Base-by-base conservation (phyloP, 2,329 filamentous ascomycete species). In the Sporothrix brasiliensis region DNA sequence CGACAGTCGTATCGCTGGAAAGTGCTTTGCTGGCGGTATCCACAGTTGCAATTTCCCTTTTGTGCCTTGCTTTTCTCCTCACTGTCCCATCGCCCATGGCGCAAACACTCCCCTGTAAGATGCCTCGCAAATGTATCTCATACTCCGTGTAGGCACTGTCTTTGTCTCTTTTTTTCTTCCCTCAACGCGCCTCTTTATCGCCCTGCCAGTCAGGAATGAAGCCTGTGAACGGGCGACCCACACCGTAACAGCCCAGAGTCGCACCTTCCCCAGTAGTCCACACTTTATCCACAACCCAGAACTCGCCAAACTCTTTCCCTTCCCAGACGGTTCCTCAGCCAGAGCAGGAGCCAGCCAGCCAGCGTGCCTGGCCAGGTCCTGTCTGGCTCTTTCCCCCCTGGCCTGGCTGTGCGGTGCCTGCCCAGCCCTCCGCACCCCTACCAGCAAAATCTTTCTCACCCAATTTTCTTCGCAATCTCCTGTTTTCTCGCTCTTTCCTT, bases 221-320 rank as follows among this genome's bases (percentile, higher is more conserved):
- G 47, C 14, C 56, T 69, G 47, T 34, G 53, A 50, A 52, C 41
- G 27, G n/a, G 41, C 16, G 68, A 53, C 68, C 56, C 68, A 69
- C 68, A n/a, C 56, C 30, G 39, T 27, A 52, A 69, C 68, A 63
- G 41, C 68, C 56, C 56, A 54, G 65, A 69, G 68, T 69, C 68
- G 68, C 68, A 69, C 68, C 68, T 69, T 69, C 56, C 68, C 67
- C 67, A 69, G 67, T 52, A 69, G 54, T 52, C 67, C 67, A 69
- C 67, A 69, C 54, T 54, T 21, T 24, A 69, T 69, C 67, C 67
- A 69, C 67, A 24, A 7, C 67, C 54, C 67, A 68, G 41, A 60
- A 54, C n/a, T n/a, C n/a, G 58, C 67, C 41, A 30, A 3, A 30
- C 67, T 21, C 14, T 16, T 16, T 44, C 14, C 41, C 41, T 44